These are phyloP conservation scores for Infundibulicybe gibba DNA, from an alignment of 768 basidiomycete species.

Conservation along the genomic window DNA sequence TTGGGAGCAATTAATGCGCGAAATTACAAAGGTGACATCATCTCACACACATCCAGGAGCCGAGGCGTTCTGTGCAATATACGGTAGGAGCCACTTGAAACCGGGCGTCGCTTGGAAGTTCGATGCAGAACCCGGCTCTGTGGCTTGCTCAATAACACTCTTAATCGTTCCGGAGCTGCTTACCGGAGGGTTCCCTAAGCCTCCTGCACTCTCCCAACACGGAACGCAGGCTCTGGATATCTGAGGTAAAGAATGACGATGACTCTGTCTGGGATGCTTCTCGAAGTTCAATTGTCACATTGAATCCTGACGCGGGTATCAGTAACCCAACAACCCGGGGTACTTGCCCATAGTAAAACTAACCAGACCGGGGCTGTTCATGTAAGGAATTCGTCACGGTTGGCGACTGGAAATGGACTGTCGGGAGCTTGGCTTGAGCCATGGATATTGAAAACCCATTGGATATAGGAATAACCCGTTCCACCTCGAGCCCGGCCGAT, in stretches of 20 bases:
- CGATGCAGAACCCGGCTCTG: slow-evolving; percentile 16
- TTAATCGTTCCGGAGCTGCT: neutral
- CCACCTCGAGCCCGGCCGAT: slow-evolving; percentile 34
- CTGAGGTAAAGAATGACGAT: slow-evolving; percentile 41
- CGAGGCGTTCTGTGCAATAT: slow-evolving; percentile 22
- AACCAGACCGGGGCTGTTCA: slow-evolving; percentile 40
- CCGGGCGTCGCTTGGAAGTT: slow-evolving; percentile 26
- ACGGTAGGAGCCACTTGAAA: slow-evolving; percentile 45
- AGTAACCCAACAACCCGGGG: neutral
- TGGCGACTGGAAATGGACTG: slow-evolving; percentile 26
- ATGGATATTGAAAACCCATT: slow-evolving; percentile 51
- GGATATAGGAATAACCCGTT: slow-evolving; percentile 55
- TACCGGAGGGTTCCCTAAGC: slow-evolving; percentile 49
- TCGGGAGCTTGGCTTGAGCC: slow-evolving; percentile 45
- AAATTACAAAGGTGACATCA: neutral
- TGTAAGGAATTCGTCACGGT: slow-evolving; percentile 7
- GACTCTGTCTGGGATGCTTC: slow-evolving; percentile 25
- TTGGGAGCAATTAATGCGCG: slow-evolving; percentile 9
- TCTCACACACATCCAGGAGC: slow-evolving; percentile 6
- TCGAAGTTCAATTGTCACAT: slow-evolving; percentile 48
- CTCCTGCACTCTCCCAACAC: slow-evolving; percentile 56
- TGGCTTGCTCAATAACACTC: slow-evolving; percentile 12
- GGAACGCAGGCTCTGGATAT: slow-evolving; percentile 41
- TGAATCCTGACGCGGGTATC: slow-evolving; percentile 45
- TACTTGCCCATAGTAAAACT: slow-evolving; percentile 4